Evolutionary conservation across 2,329 filamentous ascomycete species (phyloP).

Genomic region (Aspergillus jensenii): DNA sequence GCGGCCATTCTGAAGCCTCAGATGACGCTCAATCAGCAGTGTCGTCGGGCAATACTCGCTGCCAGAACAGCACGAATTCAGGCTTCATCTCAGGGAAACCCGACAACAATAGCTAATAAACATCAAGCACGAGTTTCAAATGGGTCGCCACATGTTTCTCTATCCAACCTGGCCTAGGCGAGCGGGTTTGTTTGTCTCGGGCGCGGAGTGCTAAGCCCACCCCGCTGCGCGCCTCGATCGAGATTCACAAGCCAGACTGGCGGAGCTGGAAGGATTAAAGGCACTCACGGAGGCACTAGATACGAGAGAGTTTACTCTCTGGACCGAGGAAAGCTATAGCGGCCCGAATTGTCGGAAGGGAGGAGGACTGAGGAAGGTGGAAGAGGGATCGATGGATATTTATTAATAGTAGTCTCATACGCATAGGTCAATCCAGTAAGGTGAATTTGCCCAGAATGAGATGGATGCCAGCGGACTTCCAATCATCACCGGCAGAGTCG

Average conservation of each 20-base stretch:
- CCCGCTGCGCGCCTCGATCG: conserved; percentile 17
- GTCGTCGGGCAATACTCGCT: conserved; percentile 14
- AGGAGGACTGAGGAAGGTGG: neutral
- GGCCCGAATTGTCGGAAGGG: conserved; percentile 1
- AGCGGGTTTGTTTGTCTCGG: conserved; percentile 6
- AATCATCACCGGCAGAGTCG: conserved; percentile 7
- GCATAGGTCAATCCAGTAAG: conserved; percentile 1
- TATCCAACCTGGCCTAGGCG: conserved; percentile 6
- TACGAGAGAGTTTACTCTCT: neutral
- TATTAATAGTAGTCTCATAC: conserved; percentile 17
- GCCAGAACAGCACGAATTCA: neutral
- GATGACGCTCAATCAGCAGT: conserved; percentile 14
- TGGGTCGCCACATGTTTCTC: neutral
- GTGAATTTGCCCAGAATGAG: conserved; percentile 2
- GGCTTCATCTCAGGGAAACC: neutral
- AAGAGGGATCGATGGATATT: conserved; percentile 13
- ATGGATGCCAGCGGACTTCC: neutral
- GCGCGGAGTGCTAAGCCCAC: conserved; percentile 13
- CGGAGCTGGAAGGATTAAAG: conserved; percentile 6
- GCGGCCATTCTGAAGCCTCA: conserved; percentile 5
- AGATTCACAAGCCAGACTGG: conserved; percentile 2
- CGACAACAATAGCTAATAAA: conserved; percentile 4
- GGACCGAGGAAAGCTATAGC: neutral
- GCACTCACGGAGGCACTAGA: conserved; percentile 16
- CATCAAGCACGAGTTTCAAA: neutral